Conservation (phyloP, 768 basidiomycete species). For the Boletus rex-veris region DNA sequence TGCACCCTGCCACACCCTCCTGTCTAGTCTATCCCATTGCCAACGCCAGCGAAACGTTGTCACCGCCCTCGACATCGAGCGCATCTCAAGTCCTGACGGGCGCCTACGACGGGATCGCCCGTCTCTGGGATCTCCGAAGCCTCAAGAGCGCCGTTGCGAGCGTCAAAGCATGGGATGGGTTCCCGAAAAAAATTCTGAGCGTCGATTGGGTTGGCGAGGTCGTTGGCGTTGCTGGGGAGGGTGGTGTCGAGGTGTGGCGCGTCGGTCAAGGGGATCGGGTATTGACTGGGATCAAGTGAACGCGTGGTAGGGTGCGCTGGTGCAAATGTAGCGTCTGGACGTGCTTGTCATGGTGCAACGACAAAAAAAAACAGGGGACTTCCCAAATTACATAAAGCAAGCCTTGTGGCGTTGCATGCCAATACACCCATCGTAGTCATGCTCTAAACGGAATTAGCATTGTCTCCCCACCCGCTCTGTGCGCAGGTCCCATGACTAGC, state of each 20-base stretch:
- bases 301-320: neutral
- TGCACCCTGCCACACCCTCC: slow-evolving; percentile 51
- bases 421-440: too few relatives aligned
- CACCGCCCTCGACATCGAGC: neutral
- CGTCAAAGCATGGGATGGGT: slow-evolving; percentile 57
- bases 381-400: too few relatives aligned
- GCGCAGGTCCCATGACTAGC: too few relatives aligned
- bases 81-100: slow-evolving; percentile 63
- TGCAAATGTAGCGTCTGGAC: neutral
- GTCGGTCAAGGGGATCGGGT: slow-evolving; percentile 23
- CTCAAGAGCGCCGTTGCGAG: slow-evolving; percentile 59
- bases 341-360: too few relatives aligned
- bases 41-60: neutral
- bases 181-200: slow-evolving; percentile 50
- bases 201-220: slow-evolving; percentile 57
- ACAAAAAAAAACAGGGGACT: too few relatives aligned
- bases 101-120: slow-evolving; percentile 72
- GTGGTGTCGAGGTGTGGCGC: slow-evolving; percentile 63
- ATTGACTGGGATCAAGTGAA: neutral
- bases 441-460: too few relatives aligned
- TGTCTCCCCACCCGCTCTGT: too few relatives aligned
- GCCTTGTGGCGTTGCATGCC: too few relatives aligned
- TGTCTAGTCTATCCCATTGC: slow-evolving; percentile 41
- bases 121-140: slow-evolving; percentile 78
- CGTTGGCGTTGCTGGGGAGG: slow-evolving; percentile 60